Conservation (phyloP, 768 basidiomycete genomes). For the Lepiota brunneoincarnata region DNA sequence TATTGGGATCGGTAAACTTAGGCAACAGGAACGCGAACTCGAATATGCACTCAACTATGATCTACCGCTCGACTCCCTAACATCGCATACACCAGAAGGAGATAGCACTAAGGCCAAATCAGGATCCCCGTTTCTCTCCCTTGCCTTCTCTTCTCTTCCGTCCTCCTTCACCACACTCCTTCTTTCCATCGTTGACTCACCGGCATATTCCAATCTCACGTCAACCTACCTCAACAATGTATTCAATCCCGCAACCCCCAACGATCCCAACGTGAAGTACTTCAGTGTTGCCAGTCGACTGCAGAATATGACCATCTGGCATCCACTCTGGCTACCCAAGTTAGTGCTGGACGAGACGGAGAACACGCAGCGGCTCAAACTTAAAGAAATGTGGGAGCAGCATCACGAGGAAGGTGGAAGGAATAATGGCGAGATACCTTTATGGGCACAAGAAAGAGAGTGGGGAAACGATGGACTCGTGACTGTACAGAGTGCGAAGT, state of each 20-base stretch:
- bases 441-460: conserved; percentile 50
- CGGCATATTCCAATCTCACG: conserved; percentile 93
- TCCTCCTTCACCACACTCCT: conserved; percentile 86
- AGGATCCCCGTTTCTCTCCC: conserved; percentile 31
- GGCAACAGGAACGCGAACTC: conserved; percentile 35
- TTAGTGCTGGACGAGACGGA: conserved; percentile 88
- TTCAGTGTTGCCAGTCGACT: conserved; percentile 87
- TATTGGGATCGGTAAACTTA: conserved; percentile 82
- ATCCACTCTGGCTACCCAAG: conserved; percentile 97
- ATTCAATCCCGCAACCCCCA: conserved; percentile 82
- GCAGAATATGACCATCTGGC: conserved; percentile 68
- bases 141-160: conserved; percentile 65
- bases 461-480: conserved; percentile 95
- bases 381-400: conserved; percentile 36
- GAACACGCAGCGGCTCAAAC: conserved; percentile 47
- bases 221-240: conserved; percentile 73
- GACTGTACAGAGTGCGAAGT: conserved; percentile 86
- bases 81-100: neutral
- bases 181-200: conserved; percentile 88
- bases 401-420: conserved; percentile 20
- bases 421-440: conserved; percentile 22
- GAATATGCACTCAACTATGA: conserved; percentile 9
- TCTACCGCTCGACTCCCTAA: conserved; percentile 1
- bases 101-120: conserved; percentile 19
- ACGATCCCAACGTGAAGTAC: conserved; percentile 83